A percentile compares a stretch with the other conserved stretches of the same genome.
Conservation (phyloP, 2,329 filamentous ascomycete species). For the Onygenales sp. region DNA sequence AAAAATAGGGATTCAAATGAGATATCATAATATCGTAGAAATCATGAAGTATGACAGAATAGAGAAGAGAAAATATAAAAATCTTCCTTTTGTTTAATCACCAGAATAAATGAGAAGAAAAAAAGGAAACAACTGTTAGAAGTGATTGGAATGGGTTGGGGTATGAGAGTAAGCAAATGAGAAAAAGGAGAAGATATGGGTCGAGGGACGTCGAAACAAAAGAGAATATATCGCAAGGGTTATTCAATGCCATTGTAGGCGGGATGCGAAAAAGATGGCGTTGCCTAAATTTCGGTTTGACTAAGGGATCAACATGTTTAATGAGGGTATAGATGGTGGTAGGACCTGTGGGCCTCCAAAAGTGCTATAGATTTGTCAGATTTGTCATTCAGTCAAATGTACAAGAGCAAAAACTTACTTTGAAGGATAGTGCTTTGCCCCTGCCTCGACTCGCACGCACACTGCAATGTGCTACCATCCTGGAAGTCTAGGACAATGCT, state of each 20-base stretch:
- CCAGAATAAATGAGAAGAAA: not conserved
- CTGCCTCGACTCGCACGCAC: constrained; percentile 49
- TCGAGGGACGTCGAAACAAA: too few species aligned
- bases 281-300: constrained; percentile 12
- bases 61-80: constrained; percentile 5
- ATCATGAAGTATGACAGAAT: constrained; percentile 9
- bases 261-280: too few species aligned
- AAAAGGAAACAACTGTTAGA: constrained; percentile 1
- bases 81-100: not conserved
- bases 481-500: constrained; percentile 59
- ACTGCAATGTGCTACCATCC: constrained; percentile 54
- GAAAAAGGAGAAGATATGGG: too few species aligned
- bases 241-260: too few species aligned
- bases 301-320: not conserved
- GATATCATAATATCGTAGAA: constrained; percentile 14
- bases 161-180: not conserved
- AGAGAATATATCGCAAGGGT: too few species aligned
- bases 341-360: constrained; percentile 4
- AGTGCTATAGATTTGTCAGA: constrained; percentile 1
- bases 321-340: not conserved
- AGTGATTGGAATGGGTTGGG: not conserved
- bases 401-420: constrained; percentile 28
- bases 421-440: constrained; percentile 44
- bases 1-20: not conserved
- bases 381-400: not conserved